Evolutionary conservation across 176 grass and related monocot genomes (phyloP).

Genomic region (Thinopyrum elongatum): DNA sequence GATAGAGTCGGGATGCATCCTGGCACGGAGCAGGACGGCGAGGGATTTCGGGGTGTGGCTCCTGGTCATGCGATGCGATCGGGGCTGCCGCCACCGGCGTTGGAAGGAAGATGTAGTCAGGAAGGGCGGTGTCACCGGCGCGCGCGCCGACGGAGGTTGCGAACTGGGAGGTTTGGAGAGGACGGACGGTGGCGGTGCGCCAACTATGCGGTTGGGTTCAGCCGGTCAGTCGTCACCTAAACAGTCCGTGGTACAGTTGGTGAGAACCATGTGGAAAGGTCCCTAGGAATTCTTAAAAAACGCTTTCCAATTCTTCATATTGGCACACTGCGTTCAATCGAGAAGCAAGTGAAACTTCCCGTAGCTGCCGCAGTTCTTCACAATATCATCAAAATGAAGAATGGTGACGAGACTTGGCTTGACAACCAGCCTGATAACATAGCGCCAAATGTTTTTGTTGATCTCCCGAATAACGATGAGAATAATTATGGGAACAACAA

Average conservation of each 20-base stretch:
- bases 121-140: neutral
- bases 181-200: neutral
- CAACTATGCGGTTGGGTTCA: conserved; percentile 7
- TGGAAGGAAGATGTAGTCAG: neutral
- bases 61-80: conserved; percentile 60
- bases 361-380: too few relatives aligned
- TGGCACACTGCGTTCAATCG: too few relatives aligned
- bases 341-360: too few relatives aligned
- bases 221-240: neutral
- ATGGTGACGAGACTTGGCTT: too few relatives aligned
- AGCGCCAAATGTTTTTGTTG: too few relatives aligned
- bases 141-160: neutral
- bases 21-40: conserved; percentile 76
- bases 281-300: too few relatives aligned
- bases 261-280: too few relatives aligned
- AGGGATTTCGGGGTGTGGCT: conserved; percentile 44
- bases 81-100: neutral
- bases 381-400: too few relatives aligned
- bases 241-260: neutral
- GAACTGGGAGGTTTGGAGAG: neutral
- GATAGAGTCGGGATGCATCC: conserved; percentile 48
- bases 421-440: too few relatives aligned
- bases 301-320: too few relatives aligned
- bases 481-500: too few relatives aligned
- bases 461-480: too few relatives aligned